phyloP scores from a whole-genome alignment of 495 filamentous ascomycete genomes.

The Penicillium argentinense region DNA sequence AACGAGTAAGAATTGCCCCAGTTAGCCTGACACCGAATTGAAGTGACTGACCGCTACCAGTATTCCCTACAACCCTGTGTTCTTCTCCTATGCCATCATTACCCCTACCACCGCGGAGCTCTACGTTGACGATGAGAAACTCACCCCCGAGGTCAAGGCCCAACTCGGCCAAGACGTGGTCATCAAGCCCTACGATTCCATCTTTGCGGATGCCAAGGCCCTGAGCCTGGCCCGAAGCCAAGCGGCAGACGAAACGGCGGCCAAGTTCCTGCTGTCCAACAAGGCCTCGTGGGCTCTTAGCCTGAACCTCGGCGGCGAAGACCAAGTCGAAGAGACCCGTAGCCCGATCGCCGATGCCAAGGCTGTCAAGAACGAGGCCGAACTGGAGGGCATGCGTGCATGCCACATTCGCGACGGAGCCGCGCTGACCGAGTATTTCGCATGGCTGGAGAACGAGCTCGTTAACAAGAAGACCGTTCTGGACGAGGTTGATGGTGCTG shows the following conservation, averaged over 20 bases:
- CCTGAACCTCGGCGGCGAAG: slow-evolving; percentile 82
- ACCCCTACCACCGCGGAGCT: slow-evolving; percentile 79
- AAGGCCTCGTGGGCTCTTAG: slow-evolving; percentile 93
- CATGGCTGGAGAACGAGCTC: slow-evolving; percentile 92
- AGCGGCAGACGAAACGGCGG: slow-evolving; percentile 32
- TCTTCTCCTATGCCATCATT: slow-evolving; percentile 93
- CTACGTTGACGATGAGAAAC: slow-evolving; percentile 79
- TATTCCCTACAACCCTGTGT: slow-evolving; percentile 98
- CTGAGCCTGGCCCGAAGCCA: slow-evolving; percentile 47
- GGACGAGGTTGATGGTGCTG: slow-evolving; percentile 87
- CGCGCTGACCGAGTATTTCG: slow-evolving; percentile 88
- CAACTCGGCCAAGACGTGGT: slow-evolving; percentile 73
- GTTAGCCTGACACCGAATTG: background rate
- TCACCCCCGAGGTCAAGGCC: slow-evolving; percentile 63
- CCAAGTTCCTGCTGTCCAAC: slow-evolving; percentile 84
- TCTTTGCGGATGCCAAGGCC: slow-evolving; percentile 74
- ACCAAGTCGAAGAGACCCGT: slow-evolving; percentile 79
- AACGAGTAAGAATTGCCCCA: slow-evolving; percentile 64
- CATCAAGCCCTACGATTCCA: slow-evolving; percentile 79
- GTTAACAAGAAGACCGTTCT: slow-evolving; percentile 67
- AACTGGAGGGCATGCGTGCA: slow-evolving; percentile 88
- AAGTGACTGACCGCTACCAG: slow-evolving; percentile 32
- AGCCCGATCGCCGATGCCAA: slow-evolving; percentile 93
- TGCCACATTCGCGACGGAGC: slow-evolving; percentile 96
- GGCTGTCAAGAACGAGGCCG: slow-evolving; percentile 92